Base-by-base conservation (phyloP, 495 filamentous ascomycete species). In the Lasiosphaeria hispida region DNA sequence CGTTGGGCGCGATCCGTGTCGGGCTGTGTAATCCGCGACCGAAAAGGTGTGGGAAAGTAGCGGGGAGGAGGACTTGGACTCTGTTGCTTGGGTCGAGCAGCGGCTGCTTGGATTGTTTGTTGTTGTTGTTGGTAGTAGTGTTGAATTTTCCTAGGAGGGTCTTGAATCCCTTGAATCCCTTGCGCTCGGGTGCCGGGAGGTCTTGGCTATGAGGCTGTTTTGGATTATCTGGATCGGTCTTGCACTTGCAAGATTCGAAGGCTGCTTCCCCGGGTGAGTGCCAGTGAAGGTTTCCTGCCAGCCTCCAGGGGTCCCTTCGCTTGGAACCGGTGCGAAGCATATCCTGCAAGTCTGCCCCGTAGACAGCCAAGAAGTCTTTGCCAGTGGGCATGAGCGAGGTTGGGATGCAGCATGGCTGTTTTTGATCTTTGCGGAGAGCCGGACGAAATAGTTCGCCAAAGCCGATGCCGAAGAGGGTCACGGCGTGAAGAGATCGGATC, bases 321-420 rank as follows among this genome's bases (percentile, higher is more conserved):
- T 35, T 43, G 10, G 55, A 54, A 13, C 50, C 42, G 6, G 57
- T 69, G 8, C 65, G 6, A 2, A 52, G n/a, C 3, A 52, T 52
- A 3, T 52, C 34, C 17, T 52, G 1, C 36, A 52, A 13, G 33
- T 52, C 49, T 7, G 49, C 33, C 4, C 8, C 49, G 19, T 39
- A 52, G 2, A 39, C 49, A 14, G 49, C 65, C 8, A 76, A 65
- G 50, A 72, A 71, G 41, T 66, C 61, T 18, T 55, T 62, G 11
- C 52, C 62, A n/a, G n/a, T n/a, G n/a, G n/a, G n/a, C n/a, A n/a
- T n/a, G n/a, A n/a, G n/a, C n/a, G n/a, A n/a, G n/a, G n/a, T n/a
- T n/a, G n/a, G 34, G 10, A 57, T 7, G 67, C 69, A 48, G 15
- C 34, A 36, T 2, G 6, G 10, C 14, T 47, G 50, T 10, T 10